phyloP scores from a whole-genome alignment of 2,329 filamentous ascomycete species.

The Fusarium lateritium region DNA sequence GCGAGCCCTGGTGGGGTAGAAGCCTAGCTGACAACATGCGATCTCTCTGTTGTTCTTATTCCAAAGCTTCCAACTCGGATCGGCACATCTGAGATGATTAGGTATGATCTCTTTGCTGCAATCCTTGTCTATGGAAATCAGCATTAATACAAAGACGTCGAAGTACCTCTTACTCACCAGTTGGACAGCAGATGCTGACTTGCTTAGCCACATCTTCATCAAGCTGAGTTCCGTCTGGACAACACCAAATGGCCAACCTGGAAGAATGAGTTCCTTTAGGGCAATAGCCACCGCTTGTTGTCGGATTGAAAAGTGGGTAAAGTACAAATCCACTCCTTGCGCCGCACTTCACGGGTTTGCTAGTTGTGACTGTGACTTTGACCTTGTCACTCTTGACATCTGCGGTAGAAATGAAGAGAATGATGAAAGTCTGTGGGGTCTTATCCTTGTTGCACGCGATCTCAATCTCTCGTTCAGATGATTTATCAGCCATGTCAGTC shows the following conservation, averaged over 20 bases:
- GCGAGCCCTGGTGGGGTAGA: slow-evolving; percentile 16
- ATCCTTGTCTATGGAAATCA: slow-evolving; percentile 17
- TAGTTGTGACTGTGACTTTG: slow-evolving; percentile 4
- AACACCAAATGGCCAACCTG: slow-evolving; percentile 17
- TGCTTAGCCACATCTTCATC: slow-evolving; percentile 3
- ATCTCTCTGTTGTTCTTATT: slow-evolving; percentile 18
- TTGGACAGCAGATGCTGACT: slow-evolving; percentile 34
- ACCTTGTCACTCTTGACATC: slow-evolving; percentile 10
- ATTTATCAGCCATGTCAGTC: slow-evolving; percentile 17
- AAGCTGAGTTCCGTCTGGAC: slow-evolving; percentile 28
- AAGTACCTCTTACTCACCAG: slow-evolving; percentile 4
- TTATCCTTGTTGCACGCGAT: slow-evolving; percentile 18
- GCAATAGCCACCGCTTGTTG: slow-evolving; percentile 14
- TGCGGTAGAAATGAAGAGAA: slow-evolving; percentile 26
- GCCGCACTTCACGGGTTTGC: background rate
- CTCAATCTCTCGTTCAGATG: background rate
- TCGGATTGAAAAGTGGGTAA: slow-evolving; percentile 6
- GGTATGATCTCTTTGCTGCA: slow-evolving; percentile 21
- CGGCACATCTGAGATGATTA: slow-evolving; percentile 19
- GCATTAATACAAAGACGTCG: background rate
- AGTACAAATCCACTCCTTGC: slow-evolving; percentile 30
- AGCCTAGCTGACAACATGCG: slow-evolving; percentile 30
- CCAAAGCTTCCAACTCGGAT: slow-evolving; percentile 28
- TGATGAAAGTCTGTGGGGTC: background rate
- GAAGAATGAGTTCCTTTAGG: slow-evolving; percentile 21